These are phyloP conservation scores for Scedosporium aurantiacum DNA, from an alignment of 2,329 filamentous ascomycete species.

Conservation along the genomic window DNA sequence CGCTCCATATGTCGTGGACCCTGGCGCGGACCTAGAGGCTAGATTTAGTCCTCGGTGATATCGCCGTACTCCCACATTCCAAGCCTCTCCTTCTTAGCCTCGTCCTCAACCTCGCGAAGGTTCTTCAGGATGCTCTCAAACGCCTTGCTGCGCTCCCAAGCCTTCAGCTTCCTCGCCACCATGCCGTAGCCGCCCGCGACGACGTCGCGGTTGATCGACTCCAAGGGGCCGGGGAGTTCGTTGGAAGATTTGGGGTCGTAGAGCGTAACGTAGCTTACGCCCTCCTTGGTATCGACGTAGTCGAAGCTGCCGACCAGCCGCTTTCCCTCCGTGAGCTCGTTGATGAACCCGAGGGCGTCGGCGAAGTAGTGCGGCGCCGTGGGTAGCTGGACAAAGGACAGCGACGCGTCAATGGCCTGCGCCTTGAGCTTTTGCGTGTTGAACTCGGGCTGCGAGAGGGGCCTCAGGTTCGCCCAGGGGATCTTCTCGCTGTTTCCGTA, in stretches of 20 bases:
- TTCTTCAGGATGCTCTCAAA: slow-evolving; percentile 61
- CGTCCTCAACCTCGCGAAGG: slow-evolving; percentile 60
- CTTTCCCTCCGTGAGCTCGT: slow-evolving; percentile 61
- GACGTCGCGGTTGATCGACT: slow-evolving; percentile 84
- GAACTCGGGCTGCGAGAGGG: slow-evolving; percentile 73
- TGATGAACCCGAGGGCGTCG: slow-evolving; percentile 68
- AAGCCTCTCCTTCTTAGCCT: slow-evolving; percentile 67
- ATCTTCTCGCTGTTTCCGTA: slow-evolving; percentile 91
- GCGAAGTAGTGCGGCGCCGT: slow-evolving; percentile 69
- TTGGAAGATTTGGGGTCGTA: slow-evolving; percentile 62
- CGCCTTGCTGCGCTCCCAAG: slow-evolving; percentile 68
- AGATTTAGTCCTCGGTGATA: slow-evolving; percentile 68
- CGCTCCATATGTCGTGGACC: background rate
- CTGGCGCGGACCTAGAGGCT: background rate
- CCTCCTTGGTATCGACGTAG: slow-evolving; percentile 66
- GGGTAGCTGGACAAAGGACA: slow-evolving; percentile 85
- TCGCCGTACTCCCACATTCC: slow-evolving; percentile 99
- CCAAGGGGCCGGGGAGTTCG: slow-evolving; percentile 44
- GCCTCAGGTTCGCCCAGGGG: slow-evolving; percentile 71
- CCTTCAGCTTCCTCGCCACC: slow-evolving; percentile 83
- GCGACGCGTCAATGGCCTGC: slow-evolving; percentile 75
- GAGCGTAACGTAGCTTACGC: slow-evolving; percentile 73
- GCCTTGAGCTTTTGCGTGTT: slow-evolving; percentile 68
- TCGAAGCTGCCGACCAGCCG: slow-evolving; percentile 87
- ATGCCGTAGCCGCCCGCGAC: slow-evolving; percentile 76